Conservation (phyloP, 805 yeast species). For the Schwanniomyces polymorphus region DNA sequence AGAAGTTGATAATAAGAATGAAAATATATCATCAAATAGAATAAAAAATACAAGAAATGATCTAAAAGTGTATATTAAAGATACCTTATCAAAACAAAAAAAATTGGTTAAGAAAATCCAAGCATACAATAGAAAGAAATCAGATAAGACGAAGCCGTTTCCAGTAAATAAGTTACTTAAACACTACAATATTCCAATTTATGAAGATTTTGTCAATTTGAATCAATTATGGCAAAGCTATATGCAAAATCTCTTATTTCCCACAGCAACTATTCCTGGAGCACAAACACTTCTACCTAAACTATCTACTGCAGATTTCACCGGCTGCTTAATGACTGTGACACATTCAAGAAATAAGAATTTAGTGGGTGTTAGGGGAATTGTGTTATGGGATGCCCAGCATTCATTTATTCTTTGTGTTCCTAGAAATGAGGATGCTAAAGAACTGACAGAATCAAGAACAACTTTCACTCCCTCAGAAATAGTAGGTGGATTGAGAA, state of each 20-base stretch:
- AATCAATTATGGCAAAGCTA: conserved; percentile 75
- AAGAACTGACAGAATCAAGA: conserved; percentile 33
- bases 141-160: conserved; percentile 20
- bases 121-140: conserved; percentile 19
- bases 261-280: conserved; percentile 21
- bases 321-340: conserved; percentile 71
- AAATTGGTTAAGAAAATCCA: conserved; percentile 37
- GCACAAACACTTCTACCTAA: conserved; percentile 45
- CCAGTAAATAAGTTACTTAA: conserved; percentile 21
- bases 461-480: conserved; percentile 21
- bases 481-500: conserved; percentile 60
- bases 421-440: conserved; percentile 32
- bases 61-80: conserved; percentile 40
- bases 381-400: conserved; percentile 83
- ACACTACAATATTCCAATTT: conserved; percentile 36
- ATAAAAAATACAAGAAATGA: conserved; percentile 36
- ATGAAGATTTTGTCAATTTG: conserved; percentile 53
- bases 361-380: conserved; percentile 65
- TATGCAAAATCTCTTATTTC: conserved; percentile 54
- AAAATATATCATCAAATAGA: conserved; percentile 20
- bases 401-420: conserved; percentile 65
- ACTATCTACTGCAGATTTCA: conserved; percentile 75
- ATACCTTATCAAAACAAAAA: conserved; percentile 39
- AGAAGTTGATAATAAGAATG: conserved; percentile 9
- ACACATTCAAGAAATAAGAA: conserved; percentile 55